phyloP scores from a whole-genome alignment of 257 asterid genomes.

The Ajuga chamaepitys region DNA sequence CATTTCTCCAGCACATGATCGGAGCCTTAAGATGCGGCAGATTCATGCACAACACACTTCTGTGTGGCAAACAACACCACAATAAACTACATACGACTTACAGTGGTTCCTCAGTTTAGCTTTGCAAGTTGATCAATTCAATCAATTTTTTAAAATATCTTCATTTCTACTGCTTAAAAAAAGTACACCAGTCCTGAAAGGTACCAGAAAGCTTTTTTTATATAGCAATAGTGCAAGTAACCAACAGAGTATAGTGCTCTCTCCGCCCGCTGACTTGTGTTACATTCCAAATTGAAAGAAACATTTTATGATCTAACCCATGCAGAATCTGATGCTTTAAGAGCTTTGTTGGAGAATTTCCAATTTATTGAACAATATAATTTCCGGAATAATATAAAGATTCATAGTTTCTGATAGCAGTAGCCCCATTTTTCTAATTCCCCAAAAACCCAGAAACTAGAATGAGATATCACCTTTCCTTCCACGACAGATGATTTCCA shows the following conservation, averaged over 20 bases:
- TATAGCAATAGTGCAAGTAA: neutral
- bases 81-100: no score
- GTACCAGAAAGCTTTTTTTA: neutral
- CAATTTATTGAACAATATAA: neutral
- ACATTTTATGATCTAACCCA: neutral
- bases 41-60: neutral
- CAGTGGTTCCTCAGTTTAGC: neutral
- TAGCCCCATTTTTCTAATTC: neutral
- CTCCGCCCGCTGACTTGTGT: neutral
- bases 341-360: neutral
- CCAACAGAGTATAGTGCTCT: neutral
- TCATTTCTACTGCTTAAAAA: neutral
- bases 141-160: neutral
- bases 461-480: conserved; percentile 59
- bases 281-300: neutral
- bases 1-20: neutral
- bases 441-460: neutral
- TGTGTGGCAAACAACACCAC: neutral
- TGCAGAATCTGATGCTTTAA: no score
- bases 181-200: neutral
- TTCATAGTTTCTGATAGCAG: neutral
- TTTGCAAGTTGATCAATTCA: neutral
- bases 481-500: conserved; percentile 91
- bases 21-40: neutral
- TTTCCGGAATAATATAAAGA: neutral